Base-by-base conservation (phyloP, 2,329 filamentous ascomycete genomes). In the Phyllosticta citrichinensis region DNA sequence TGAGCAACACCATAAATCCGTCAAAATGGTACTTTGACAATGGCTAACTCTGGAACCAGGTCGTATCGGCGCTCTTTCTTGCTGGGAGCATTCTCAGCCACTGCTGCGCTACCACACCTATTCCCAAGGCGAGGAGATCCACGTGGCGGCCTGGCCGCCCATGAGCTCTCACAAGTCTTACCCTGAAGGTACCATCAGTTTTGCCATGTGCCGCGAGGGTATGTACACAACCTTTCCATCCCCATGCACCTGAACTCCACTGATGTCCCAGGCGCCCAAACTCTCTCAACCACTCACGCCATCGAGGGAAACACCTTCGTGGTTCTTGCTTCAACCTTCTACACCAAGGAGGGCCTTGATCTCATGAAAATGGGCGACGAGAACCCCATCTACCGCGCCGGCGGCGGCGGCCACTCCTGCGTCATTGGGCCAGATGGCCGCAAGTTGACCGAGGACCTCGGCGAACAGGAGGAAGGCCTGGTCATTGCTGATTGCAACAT, bases 231-330 rank as follows among this genome's bases (percentile, higher is more conserved):
- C 22, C 56, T 27, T 17, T 24, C 25, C 51, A 10, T 9, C 5
- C n/a, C 2, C 19, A 6, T 8, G 2, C 22, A 22, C 22, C 22
- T 22, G 22, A 22, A 22, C 33, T 3, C 20, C 11, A 51, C 35
- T 50, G 27, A 25, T 1, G 2, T 20, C 10, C 19, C 51, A 70
- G 74, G 75, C 6, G 76, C 74, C 60, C 74, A 74, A 35, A 75
- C 67, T 54, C 70, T 83, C 1, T 79, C 81, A 0, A 79, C 80
- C 63, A 76, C 77, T 0, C 84, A 84, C 64, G 82, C 83, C 1
- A 78, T 85, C 9, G 83, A 86, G 66, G 77, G 79, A 1, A 73
- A 75, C 10, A 70, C 79, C 0, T 86, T 80, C 63, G 83, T 86
- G 0, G 74, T 85, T 2, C 80, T 83, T 64, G 72, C 72, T 56